Base-by-base conservation (phyloP, 805 yeast genomes). In the Komagataella ulmi region DNA sequence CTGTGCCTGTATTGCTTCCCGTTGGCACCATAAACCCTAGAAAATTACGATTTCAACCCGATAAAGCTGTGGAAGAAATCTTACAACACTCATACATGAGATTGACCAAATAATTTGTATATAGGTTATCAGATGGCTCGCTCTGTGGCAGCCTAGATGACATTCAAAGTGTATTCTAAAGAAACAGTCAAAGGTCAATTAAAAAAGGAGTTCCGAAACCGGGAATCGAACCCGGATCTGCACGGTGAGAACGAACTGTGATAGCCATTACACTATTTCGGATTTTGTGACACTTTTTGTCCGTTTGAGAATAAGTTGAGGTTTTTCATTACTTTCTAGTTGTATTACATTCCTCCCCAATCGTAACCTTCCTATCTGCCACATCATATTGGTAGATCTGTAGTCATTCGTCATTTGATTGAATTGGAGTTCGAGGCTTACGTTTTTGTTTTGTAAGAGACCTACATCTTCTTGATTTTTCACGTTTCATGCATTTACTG, bases 151-250 rank as follows among this genome's bases (percentile, higher is more conserved):
- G 40, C 14, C 23, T 3, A 30, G 14, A 30, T 8, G 40, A 14
- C 40, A 12, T 4, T 14, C 8, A 30, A 30, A 8, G 40, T 30
- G 40, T 30, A 30, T 4, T 30, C 1, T 14, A 10, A 8, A 30
- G 12, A 10, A 30, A 21, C 23, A 30, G 40, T 30, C 14, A 30
- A 30, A 30, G 8, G 14, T 1, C 6, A 8, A 30, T 54, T 36
- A 46, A 50, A 47, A 47, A 44, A 40, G 19, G 36, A 46, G 17
- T 40, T 45, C 24, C 51, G 43, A 49, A 23, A 43, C 46, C 50
- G 47, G 47, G 47, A 45, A 45, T 45, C 47, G 47, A 45, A 45
- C 47, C 47, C 47, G 47, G 47, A 24, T 45, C 24, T 24, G 47
- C 47, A 45, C 47, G 47, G 47, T 45, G 47, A 45, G 47, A 45